Evolutionary conservation across 2,329 filamentous ascomycete genomes (phyloP), one percentile per base, ranked within the genome.

Genomic region (Cytospora piceicola): DNA sequence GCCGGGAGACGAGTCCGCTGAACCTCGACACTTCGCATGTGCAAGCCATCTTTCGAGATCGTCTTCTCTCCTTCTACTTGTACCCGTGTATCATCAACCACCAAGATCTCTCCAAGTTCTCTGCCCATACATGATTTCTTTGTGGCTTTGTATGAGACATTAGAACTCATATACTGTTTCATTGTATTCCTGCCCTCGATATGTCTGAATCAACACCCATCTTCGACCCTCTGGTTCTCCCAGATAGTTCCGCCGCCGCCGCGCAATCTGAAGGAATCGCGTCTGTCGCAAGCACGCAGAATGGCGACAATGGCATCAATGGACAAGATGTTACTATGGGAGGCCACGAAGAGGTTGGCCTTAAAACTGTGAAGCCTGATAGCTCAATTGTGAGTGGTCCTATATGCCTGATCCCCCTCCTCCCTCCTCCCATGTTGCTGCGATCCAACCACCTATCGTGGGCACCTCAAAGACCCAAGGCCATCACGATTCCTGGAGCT

Each of bases 131-230:
- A 17, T 36, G 8, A 20, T 34, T 27, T 1, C n/a, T n/a, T 30
- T 6, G 4, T 7, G 29, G 29, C 15, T 3, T 39, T 4, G 2
- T 8, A 9, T 20, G 1, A 15, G 15, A 1, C 17, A 20, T 29
- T 14, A 9, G n/a, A 1, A 57, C 20, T 20, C 27, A 8, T 61
- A n/a, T 3, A 24, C 32, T 12, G 34, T 36, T 29, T 29, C 17
- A 49, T 7, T 2, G 2, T 12, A 11, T 1, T 5, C 20, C 42
- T 46, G 42, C 14, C 22, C 52, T 42, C 9, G 29, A 32, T 2
- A 66, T 67, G 65, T 30, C 65, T 17, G 65, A 67, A 57, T 9
- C 61, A 17, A 30, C 61, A n/a, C 54, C 62, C 12, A 32, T 54
- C 22, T 51, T 52, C 24, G 49, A 67, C 42, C 34, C 66, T 29